phyloP scores from a whole-genome alignment of 768 basidiomycete species.

The Hysterangium stoloniferum region DNA sequence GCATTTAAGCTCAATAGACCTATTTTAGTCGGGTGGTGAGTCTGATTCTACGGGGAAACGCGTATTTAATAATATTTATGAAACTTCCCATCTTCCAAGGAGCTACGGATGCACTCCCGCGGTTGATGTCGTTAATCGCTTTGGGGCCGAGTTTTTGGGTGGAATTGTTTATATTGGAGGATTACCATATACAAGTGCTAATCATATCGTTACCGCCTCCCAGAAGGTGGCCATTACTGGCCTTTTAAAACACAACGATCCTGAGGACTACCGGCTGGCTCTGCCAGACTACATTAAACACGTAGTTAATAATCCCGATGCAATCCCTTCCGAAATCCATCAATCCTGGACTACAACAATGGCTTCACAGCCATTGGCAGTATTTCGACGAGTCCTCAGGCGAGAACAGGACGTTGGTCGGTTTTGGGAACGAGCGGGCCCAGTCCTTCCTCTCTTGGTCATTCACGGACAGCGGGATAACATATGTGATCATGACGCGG shows the following conservation, averaged over 20 bases:
- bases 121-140: slow-evolving; percentile 22
- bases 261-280: neutral
- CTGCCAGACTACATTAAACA: slow-evolving; percentile 10
- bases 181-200: slow-evolving; percentile 6
- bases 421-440: slow-evolving; percentile 21
- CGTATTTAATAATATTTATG: neutral
- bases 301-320: slow-evolving; percentile 17
- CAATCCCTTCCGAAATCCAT: slow-evolving; percentile 15
- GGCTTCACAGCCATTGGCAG: slow-evolving; percentile 20
- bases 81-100: slow-evolving; percentile 19
- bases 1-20: slow-evolving; percentile 24
- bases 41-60: slow-evolving; percentile 2
- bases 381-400: slow-evolving; percentile 13
- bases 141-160: slow-evolving; percentile 17
- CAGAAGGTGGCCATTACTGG: slow-evolving; percentile 9
- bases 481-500: slow-evolving; percentile 18
- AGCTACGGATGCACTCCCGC: slow-evolving; percentile 22
- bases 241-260: neutral
- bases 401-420: slow-evolving; percentile 21
- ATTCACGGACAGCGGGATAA: slow-evolving; percentile 23
- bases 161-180: slow-evolving; percentile 15
- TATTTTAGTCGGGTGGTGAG: slow-evolving; percentile 29
- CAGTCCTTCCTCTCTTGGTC: slow-evolving; percentile 21
- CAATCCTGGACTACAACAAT: slow-evolving; percentile 21
- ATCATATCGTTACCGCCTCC: neutral